Evolutionary conservation across 2,329 filamentous ascomycete genomes (phyloP), one percentile per base, ranked within the genome.

Genomic region (Xylaria sp.): DNA sequence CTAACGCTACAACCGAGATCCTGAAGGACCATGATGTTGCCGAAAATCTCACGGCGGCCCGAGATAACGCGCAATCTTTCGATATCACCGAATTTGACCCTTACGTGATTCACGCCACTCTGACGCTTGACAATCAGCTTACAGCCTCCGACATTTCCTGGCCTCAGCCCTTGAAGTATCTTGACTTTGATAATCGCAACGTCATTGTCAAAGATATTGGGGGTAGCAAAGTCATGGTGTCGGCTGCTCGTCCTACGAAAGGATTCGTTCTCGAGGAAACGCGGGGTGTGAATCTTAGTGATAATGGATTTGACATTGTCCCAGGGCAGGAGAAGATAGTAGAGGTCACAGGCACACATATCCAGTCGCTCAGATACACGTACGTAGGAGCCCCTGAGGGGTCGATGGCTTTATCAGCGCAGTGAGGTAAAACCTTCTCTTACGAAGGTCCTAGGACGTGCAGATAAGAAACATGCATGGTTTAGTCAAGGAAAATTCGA

Each of bases 111-210:
- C 79, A 82, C 8, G 83, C 82, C 1, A 80, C 81, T 34, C 72
- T 88, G 1, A 72, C 79, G 7, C 69, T 80, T 4, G 74, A 80
- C 1, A 82, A 79, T 0, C 68, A 77, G 19, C 75, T 82, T 17
- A 74, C 86, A 1, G 81, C 85, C 3, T 78, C 82, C 14, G 85
- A 86, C 65, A 80, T 82, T 12, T 85, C 86, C 34, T 90, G 88
- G 88, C 88, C 88, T 0, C 85, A 90, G 56, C 88, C 88, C 0
- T 71, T 90, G 59, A 90, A 90, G 77, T 89, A 89, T 69, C 76
- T 88, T 1, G 82, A 85, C 69, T 79, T 90, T 50, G 76, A 80
- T 12, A 78, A 83, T 47, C 82, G 85, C 30, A 74, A 78, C 0
- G 75, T 88, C 11, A 73, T 73, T 9, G 72, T 82, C 67, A 71